Evolutionary conservation across 2,329 filamentous ascomycete species (phyloP).

Genomic region (Sporothrix variecibatus): DNA sequence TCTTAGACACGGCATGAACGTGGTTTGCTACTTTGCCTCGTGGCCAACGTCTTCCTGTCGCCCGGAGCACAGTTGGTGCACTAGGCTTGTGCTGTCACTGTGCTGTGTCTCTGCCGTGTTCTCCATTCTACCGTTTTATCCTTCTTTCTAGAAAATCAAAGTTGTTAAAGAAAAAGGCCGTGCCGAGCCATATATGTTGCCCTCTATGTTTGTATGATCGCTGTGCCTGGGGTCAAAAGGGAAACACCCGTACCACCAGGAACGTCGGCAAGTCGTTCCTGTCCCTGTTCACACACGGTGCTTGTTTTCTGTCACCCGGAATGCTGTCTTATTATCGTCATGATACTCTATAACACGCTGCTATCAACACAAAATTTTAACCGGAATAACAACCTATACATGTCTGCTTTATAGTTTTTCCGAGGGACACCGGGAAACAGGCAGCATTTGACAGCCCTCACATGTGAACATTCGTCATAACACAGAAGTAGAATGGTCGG

Average conservation of each 20-base stretch:
- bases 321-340: not conserved
- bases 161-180: not conserved
- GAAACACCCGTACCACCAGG: not conserved
- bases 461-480: too few relatives aligned
- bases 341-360: not conserved
- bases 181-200: not conserved
- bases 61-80: not conserved
- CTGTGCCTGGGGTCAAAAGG: not conserved
- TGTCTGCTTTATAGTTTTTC: not conserved
- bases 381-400: not conserved
- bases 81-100: not conserved
- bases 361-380: not conserved
- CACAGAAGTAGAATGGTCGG: too few relatives aligned
- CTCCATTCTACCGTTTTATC: not conserved
- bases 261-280: slow-evolving; percentile 8
- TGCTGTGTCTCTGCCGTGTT: too few relatives aligned
- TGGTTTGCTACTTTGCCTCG: not conserved
- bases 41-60: slow-evolving; percentile 1
- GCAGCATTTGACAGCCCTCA: too few relatives aligned
- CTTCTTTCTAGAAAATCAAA: not conserved
- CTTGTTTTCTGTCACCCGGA: not conserved
- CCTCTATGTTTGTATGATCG: not conserved
- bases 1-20: not conserved
- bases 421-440: not conserved
- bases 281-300: too few relatives aligned